Percentiles rank a stretch among this genome's conserved stretches.
These are phyloP conservation scores for Chenopodium album DNA, from an alignment of 148 eudicot genomes.

Conservation along the genomic window DNA sequence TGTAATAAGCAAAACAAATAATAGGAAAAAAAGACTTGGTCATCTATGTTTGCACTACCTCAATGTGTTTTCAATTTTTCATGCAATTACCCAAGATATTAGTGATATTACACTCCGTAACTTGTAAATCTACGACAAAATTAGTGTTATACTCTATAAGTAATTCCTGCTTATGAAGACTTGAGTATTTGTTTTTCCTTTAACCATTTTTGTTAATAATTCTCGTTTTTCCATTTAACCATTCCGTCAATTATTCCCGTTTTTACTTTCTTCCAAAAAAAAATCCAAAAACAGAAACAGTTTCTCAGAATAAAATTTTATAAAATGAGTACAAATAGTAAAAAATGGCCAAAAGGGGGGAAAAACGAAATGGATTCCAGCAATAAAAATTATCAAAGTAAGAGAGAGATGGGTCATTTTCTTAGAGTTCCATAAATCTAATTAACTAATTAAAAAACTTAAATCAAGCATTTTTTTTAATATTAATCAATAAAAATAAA, in stretches of 20 bases:
- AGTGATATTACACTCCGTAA: too few relatives aligned
- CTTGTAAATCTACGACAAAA: too few relatives aligned
- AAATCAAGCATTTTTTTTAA: background rate
- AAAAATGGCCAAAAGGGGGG: background rate
- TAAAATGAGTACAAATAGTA: background rate
- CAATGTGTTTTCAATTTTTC: too few relatives aligned
- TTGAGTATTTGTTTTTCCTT: background rate
- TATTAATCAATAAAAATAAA: background rate
- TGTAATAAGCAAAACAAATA: too few relatives aligned
- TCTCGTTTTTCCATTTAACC: too few relatives aligned
- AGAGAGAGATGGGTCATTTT: slow-evolving; percentile 40
- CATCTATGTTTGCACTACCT: too few relatives aligned
- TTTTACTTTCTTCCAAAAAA: background rate
- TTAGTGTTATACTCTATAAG: too few relatives aligned
- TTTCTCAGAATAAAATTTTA: background rate
- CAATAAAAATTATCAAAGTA: slow-evolving; percentile 32
- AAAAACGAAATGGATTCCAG: slow-evolving; percentile 23
- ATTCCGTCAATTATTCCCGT: background rate
- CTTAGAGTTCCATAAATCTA: slow-evolving; percentile 2
- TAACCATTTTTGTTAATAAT: too few relatives aligned
- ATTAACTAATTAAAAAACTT: too few relatives aligned
- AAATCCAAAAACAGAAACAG: background rate
- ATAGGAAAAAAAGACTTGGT: too few relatives aligned
- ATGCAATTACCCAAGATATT: too few relatives aligned
- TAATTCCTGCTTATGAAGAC: background rate